phyloP scores from a whole-genome alignment of 805 yeast genomes.

The Jamesozyma rosinii region DNA sequence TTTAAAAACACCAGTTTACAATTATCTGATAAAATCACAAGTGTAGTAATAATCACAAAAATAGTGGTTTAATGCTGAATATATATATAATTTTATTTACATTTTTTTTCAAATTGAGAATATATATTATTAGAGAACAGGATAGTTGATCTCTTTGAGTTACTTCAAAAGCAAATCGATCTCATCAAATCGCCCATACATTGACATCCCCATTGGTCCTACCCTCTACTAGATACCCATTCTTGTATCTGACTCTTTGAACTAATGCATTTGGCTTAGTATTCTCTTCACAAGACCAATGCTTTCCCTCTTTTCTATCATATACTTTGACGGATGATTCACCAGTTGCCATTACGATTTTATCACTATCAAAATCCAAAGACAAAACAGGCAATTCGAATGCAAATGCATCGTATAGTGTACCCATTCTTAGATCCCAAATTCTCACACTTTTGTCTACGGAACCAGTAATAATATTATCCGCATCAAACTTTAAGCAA shows the following conservation, averaged over 20 bases:
- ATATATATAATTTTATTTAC: neutral
- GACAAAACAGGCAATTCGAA: conserved; percentile 48
- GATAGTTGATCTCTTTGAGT: too few relatives aligned
- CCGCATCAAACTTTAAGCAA: conserved; percentile 59
- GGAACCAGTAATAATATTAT: conserved; percentile 53
- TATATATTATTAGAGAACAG: too few relatives aligned
- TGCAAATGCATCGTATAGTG: conserved; percentile 50
- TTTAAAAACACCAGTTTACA: neutral
- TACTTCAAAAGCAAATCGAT: too few relatives aligned
- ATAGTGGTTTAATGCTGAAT: neutral
- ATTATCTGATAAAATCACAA: neutral
- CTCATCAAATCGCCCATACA: conserved; percentile 54
- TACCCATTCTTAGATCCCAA: conserved; percentile 69
- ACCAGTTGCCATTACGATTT: conserved; percentile 46
- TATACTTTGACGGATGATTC: conserved; percentile 42
- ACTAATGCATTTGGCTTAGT: conserved; percentile 29
- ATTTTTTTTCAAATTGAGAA: too few relatives aligned
- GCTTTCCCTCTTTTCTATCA: conserved; percentile 46
- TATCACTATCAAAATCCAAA: conserved; percentile 49
- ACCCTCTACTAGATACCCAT: conserved; percentile 62
- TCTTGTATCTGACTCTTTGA: conserved; percentile 42
- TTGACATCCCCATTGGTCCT: conserved; percentile 51
- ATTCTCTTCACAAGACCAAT: conserved; percentile 45
- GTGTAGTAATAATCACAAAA: neutral
- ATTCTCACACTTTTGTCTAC: conserved; percentile 53